Percentiles rank a stretch among this genome's conserved stretches.
phyloP scores from a whole-genome alignment of 2,329 filamentous ascomycete species.

The Cadophora gregata region DNA sequence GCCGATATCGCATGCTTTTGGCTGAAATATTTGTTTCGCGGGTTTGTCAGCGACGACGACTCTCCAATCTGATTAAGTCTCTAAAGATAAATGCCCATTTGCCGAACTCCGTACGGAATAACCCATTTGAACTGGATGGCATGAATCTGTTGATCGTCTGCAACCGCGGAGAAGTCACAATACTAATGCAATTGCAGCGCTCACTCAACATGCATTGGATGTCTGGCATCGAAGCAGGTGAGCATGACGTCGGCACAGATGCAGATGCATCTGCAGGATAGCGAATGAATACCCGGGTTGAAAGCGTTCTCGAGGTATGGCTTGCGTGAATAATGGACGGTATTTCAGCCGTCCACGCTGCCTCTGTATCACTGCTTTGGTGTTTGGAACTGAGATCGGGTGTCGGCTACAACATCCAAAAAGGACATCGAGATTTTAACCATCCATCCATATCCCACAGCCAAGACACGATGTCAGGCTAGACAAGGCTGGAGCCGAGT shows the following conservation, averaged over 20 bases:
- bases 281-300: neutral
- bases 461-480: neutral
- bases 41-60: conserved; percentile 5
- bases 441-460: neutral
- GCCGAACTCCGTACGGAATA: neutral
- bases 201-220: neutral
- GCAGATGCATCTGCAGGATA: neutral
- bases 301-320: too few species aligned
- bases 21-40: neutral
- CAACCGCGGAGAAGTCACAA: neutral
- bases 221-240: neutral
- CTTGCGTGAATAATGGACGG: neutral
- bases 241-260: neutral
- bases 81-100: neutral
- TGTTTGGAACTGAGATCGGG: neutral
- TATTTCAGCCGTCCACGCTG: neutral
- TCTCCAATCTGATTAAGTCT: neutral
- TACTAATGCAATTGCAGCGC: neutral
- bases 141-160: neutral
- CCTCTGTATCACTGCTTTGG: neutral
- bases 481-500: neutral
- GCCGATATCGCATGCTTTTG: conserved; percentile 2
- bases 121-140: neutral
- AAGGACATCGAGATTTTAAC: neutral
- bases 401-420: neutral